phyloP scores from a whole-genome alignment of 192 early-diverging fungal species.

The Umbelopsis isabellina region DNA sequence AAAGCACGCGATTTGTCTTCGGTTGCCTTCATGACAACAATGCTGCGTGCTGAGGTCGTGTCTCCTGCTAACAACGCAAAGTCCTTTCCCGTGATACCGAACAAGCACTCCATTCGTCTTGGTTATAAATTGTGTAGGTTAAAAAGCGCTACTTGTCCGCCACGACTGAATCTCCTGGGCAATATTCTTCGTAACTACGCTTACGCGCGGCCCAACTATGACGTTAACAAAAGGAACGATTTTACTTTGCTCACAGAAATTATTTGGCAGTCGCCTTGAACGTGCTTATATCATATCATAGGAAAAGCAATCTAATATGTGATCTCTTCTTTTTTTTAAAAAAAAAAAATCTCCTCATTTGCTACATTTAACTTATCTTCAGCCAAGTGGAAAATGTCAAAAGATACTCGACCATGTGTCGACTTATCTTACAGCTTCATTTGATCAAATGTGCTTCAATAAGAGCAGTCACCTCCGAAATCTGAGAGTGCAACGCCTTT shows the following conservation, averaged over 20 bases:
- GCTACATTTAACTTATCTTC: too few relatives aligned
- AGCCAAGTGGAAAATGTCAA: too few relatives aligned
- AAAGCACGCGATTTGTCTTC: slow-evolving; percentile 91
- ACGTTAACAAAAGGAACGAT: not conserved
- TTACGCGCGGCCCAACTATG: slow-evolving; percentile 13
- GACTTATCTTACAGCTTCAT: too few relatives aligned
- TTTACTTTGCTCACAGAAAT: slow-evolving; percentile 1
- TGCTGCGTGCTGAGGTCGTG: slow-evolving; percentile 71
- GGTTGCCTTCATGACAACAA: slow-evolving; percentile 89
- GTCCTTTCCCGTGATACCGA: slow-evolving; percentile 93
- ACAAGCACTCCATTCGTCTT: slow-evolving; percentile 73
- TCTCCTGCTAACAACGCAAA: slow-evolving; percentile 90
- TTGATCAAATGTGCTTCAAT: too few relatives aligned
- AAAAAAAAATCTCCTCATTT: too few relatives aligned
- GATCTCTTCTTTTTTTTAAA: too few relatives aligned
- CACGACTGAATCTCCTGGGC: not conserved
- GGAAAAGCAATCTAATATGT: too few relatives aligned
- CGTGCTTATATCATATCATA: too few relatives aligned
- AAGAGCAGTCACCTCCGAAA: too few relatives aligned
- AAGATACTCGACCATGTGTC: too few relatives aligned
- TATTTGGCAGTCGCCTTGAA: too few relatives aligned
- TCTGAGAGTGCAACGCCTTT: too few relatives aligned
- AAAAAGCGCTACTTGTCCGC: not conserved
- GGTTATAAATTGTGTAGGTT: slow-evolving; percentile 17
- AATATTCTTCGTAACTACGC: not conserved